These are phyloP conservation scores for Vitis amurensis DNA, from an alignment of 164 flowering plant genomes.

Conservation along the genomic window DNA sequence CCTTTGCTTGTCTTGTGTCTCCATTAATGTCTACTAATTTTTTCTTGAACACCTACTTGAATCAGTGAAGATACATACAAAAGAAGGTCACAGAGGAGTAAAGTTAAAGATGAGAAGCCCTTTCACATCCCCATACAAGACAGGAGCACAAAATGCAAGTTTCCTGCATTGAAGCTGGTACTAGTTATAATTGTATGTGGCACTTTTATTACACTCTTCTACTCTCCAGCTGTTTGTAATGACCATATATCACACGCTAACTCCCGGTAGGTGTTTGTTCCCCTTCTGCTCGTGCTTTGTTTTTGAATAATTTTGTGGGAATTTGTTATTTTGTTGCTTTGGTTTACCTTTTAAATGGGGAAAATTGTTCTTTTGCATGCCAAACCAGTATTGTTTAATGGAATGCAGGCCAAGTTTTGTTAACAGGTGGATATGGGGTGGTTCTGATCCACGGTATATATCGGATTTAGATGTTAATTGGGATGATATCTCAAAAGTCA, in stretches of 20 bases:
- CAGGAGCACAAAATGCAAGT: conserved; percentile 33
- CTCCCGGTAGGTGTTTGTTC: conserved; percentile 17
- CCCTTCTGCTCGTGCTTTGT: background rate
- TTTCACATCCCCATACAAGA: conserved; percentile 19
- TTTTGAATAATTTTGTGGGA: background rate
- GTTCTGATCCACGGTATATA: conserved; percentile 37
- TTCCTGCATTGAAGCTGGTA: conserved; percentile 31
- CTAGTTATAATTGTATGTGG: conserved; percentile 28
- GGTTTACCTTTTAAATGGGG: too few species aligned
- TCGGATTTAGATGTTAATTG: conserved; percentile 42
- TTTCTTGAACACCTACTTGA: conserved; percentile 6
- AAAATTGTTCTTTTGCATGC: background rate
- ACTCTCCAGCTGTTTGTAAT: conserved; percentile 31
- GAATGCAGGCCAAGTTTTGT: conserved; percentile 29
- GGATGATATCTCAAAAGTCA: conserved; percentile 35
- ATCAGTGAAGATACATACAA: conserved; percentile 51
- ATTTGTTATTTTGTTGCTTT: too few species aligned
- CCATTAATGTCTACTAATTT: background rate
- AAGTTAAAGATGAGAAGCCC: conserved; percentile 32
- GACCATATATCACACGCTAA: conserved; percentile 14
- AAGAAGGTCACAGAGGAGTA: conserved; percentile 35
- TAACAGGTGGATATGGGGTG: conserved; percentile 55
- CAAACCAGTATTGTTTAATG: background rate
- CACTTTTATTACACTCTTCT: conserved; percentile 24
- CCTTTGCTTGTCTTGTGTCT: background rate